A percentile compares a stretch with the other conserved stretches of the same genome.
Conservation (phyloP, 129 eudicot species). For the Centrapalus pauciflorus region DNA sequence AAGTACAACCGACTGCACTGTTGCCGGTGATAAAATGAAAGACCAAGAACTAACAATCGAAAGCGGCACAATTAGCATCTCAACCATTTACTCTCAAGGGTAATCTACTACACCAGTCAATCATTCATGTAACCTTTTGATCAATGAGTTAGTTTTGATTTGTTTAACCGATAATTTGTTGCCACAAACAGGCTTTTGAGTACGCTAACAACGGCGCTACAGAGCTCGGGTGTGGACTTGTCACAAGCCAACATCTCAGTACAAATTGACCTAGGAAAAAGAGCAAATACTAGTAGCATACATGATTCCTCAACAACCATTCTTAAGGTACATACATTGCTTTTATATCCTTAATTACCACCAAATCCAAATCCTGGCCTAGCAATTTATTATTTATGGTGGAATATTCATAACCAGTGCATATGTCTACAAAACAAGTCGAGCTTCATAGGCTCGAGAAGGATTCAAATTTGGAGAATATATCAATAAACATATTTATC, state of each 20-base stretch:
- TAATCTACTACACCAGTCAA: slow-evolving; percentile 8
- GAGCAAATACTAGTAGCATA: slow-evolving; percentile 26
- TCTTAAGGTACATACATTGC: slow-evolving; percentile 41
- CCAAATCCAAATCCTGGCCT: too few species aligned
- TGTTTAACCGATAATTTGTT: not conserved
- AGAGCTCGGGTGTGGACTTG: slow-evolving; percentile 32
- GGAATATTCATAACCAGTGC: too few species aligned
- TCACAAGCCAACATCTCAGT: slow-evolving; percentile 37
- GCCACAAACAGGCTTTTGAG: slow-evolving; percentile 28
- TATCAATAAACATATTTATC: too few species aligned
- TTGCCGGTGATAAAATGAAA: slow-evolving; percentile 39
- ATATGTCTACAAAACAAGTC: too few species aligned
- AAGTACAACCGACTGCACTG: slow-evolving; percentile 36
- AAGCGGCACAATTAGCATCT: slow-evolving; percentile 85
- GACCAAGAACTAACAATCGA: slow-evolving; percentile 68
- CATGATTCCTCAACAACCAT: slow-evolving; percentile 36
- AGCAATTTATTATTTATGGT: too few species aligned
- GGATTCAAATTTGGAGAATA: too few species aligned
- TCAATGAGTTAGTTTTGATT: not conserved
- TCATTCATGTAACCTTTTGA: not conserved
- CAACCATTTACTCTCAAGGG: slow-evolving; percentile 86
- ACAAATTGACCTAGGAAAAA: slow-evolving; percentile 35
- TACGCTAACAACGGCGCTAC: slow-evolving; percentile 33
- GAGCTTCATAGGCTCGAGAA: too few species aligned
- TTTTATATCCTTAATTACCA: not conserved